Evolutionary conservation across 192 early-diverging fungal species (phyloP).

Genomic region (Coemansia sp.): DNA sequence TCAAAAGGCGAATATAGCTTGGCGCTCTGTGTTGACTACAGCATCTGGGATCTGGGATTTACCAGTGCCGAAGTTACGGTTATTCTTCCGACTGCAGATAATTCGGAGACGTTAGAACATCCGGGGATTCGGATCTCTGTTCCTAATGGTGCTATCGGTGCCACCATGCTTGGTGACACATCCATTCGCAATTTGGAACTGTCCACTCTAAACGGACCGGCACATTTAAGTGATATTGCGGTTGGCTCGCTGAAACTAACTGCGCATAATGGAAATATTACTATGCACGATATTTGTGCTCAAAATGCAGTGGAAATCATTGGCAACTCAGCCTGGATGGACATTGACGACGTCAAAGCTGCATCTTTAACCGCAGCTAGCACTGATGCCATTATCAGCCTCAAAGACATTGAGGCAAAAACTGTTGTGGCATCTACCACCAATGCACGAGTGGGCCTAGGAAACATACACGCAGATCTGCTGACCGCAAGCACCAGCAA

Average conservation of each 20-base stretch:
- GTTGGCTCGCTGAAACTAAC: slow-evolving; percentile 24
- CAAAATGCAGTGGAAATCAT: slow-evolving; percentile 20
- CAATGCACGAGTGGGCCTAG: slow-evolving; percentile 44
- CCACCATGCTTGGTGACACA: slow-evolving; percentile 43
- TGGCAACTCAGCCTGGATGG: slow-evolving; percentile 49
- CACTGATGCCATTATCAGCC: slow-evolving; percentile 49
- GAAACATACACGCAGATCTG: slow-evolving; percentile 39
- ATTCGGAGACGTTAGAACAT: slow-evolving; percentile 10
- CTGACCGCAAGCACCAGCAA: slow-evolving; percentile 29
- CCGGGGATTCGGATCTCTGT: slow-evolving; percentile 44
- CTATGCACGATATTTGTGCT: slow-evolving; percentile 34
- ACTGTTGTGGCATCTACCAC: slow-evolving; percentile 30
- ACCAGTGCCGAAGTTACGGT: slow-evolving; percentile 43
- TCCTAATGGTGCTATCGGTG: slow-evolving; percentile 42
- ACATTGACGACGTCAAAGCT: slow-evolving; percentile 46
- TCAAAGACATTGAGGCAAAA: slow-evolving; percentile 39
- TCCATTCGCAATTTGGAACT: slow-evolving; percentile 24
- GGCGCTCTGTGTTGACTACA: slow-evolving; percentile 32
- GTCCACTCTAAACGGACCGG: slow-evolving; percentile 40
- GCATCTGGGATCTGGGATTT: slow-evolving; percentile 49
- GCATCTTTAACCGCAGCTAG: slow-evolving; percentile 18
- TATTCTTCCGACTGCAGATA: slow-evolving; percentile 8
- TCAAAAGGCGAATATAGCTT: slow-evolving; percentile 25
- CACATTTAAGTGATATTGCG: slow-evolving; percentile 44
- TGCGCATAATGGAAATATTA: slow-evolving; percentile 51